Percentiles rank a stretch among this genome's conserved stretches.
phyloP scores from a whole-genome alignment of 2,329 filamentous ascomycete genomes.

The Trichoderma polysporum region DNA sequence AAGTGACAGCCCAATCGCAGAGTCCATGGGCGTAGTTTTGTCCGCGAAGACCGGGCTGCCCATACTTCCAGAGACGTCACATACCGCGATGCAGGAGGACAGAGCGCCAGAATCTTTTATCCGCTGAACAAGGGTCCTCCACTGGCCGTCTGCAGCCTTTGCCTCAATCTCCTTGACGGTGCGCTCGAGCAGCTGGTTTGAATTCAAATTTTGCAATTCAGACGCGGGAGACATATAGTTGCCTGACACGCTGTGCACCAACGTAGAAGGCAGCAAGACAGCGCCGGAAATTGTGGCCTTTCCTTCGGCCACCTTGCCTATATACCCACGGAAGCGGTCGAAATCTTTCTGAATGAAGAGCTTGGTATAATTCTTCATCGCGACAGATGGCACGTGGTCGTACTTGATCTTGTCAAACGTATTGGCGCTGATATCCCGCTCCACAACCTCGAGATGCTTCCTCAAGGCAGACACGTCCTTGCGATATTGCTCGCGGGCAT shows the following conservation, averaged over 20 bases:
- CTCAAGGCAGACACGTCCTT: conserved; percentile 52
- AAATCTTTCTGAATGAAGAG: conserved; percentile 53
- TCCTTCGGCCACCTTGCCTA: conserved; percentile 48
- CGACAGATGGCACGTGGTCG: conserved; percentile 54
- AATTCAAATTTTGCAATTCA: neutral
- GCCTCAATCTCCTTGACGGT: conserved; percentile 34
- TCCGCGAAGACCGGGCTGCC: conserved; percentile 39
- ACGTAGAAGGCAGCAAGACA: conserved; percentile 51
- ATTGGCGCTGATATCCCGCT: conserved; percentile 49
- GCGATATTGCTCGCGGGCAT: conserved; percentile 54
- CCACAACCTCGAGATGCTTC: conserved; percentile 52
- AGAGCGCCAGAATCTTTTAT: conserved; percentile 56
- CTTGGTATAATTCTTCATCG: conserved; percentile 53
- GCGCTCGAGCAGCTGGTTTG: conserved; percentile 27
- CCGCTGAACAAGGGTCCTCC: conserved; percentile 57
- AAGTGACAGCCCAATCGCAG: conserved; percentile 55
- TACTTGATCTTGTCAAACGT: conserved; percentile 54
- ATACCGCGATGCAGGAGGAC: conserved; percentile 54
- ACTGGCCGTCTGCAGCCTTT: conserved; percentile 50
- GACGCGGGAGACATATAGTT: conserved; percentile 16
- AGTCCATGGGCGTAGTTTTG: conserved; percentile 50
- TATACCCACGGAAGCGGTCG: conserved; percentile 49
- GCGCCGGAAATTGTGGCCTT: conserved; percentile 55
- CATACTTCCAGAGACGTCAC: conserved; percentile 60
- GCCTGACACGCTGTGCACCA: conserved; percentile 37